Evolutionary conservation across 2,329 filamentous ascomycete species (phyloP).

Genomic region (Monosporascus ibericus): DNA sequence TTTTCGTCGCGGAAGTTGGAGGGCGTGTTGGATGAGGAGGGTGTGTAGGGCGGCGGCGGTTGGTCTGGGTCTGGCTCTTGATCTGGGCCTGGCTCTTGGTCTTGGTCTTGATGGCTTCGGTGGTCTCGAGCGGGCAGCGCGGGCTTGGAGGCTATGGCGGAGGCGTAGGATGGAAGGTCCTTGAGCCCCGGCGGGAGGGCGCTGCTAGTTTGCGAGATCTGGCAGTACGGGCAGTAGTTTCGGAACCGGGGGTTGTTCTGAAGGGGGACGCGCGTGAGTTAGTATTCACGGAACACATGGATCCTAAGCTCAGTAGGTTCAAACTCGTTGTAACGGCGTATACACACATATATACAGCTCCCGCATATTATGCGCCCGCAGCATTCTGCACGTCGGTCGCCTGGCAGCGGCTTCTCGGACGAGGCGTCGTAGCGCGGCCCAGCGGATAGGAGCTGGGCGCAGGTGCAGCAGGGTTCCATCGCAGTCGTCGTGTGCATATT

Average conservation of each 20-base stretch:
- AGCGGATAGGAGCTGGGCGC: constrained; percentile 54
- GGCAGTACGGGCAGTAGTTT: constrained; percentile 67
- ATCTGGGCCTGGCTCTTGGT: constrained; percentile 2
- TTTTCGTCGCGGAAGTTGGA: constrained; percentile 4
- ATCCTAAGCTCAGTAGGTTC: too few species aligned
- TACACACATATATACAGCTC: constrained; percentile 49
- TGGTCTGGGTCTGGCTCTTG: constrained; percentile 5
- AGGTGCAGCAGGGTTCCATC: constrained; percentile 60
- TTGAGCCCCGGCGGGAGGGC: constrained; percentile 55
- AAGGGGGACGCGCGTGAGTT: constrained; percentile 6
- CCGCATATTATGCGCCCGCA: constrained; percentile 68
- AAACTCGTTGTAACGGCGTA: background rate
- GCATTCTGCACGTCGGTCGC: constrained; percentile 59
- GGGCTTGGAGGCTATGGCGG: constrained; percentile 27
- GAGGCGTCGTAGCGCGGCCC: constrained; percentile 40
- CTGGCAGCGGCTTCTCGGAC: constrained; percentile 54
- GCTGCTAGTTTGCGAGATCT: constrained; percentile 54
- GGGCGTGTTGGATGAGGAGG: constrained; percentile 7
- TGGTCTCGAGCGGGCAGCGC: constrained; percentile 4
- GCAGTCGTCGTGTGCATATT: constrained; percentile 1
- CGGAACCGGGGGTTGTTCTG: constrained; percentile 63
- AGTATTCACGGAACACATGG: background rate
- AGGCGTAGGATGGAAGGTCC: constrained; percentile 61
- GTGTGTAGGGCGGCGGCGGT: constrained; percentile 36
- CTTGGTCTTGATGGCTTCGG: background rate